Base-by-base conservation (phyloP, 495 filamentous ascomycete species). In the Pyrenopolyporus hunteri region DNA sequence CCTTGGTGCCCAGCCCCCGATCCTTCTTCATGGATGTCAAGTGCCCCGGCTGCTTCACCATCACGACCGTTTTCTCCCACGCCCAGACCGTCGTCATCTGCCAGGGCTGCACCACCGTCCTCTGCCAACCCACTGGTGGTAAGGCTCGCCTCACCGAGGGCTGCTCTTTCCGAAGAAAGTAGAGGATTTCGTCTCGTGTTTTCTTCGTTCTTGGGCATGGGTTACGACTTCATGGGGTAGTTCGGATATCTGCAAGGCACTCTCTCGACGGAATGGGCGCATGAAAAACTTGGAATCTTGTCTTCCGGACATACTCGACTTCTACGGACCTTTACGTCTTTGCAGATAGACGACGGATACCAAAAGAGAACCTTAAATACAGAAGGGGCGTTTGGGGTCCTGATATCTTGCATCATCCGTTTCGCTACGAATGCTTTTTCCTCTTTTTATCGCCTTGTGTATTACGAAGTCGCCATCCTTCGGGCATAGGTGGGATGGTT, bases 21-120 rank as follows among this genome's bases (percentile, higher is more conserved):
- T 97, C 92, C 69, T 98, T 98, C 88, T 98, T 98, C 87, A 98
- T 98, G 94, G 94, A 98, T 72, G 94, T 98, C 82, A 98, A 97
- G 86, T 98, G 94, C 88, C 94, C 93, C 74, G 94, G 94, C 73
- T 98, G 94, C 89, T 98, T 98, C 89, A 97, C 91, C 72, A 98
- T 98, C 87, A 98, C 94, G 74, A 97, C 93, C 77, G 94, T 98
- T 78, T 98, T 97, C 89, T 97, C 93, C 57, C 94, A 98, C 85
- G 94, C 94, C 76, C 94, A 98, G 84, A 98, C 94, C 74, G 94
- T 98, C 76, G 94, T 98, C 79, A 93, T 97, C 84, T 98, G 94
- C 85, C 90, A 90, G 72, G 93, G 93, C 64, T 97, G 93, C 88
- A 93, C 91, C 57, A 96, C 92, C 66, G 91, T 94, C 53, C 90